Base-by-base conservation (phyloP, 495 filamentous ascomycete species). In the Penicillium salamii region DNA sequence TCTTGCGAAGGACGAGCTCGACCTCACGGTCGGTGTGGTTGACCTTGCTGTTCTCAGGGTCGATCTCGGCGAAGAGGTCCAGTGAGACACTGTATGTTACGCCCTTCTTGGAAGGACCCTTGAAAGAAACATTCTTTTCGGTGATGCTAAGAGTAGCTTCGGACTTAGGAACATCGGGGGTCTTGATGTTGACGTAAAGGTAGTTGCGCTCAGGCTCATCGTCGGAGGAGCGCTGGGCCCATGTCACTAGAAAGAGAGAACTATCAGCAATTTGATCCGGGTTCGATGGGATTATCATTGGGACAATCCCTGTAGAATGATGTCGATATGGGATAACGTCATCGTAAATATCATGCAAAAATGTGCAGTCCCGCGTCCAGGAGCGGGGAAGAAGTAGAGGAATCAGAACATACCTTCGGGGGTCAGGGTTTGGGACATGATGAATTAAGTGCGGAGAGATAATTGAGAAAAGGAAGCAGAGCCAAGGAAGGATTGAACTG, bases 181-280 rank as follows among this genome's bases (percentile, higher is more conserved):
- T 87, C 59, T 82, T 81, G 75, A 98, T 86, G 65, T 88, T 95
- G 43, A 97, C 83, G 76, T 88, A 93, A 77, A 97, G 76, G 76
- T 88, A 85, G 75, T 97, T 97, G 73, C 90, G 92, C 65, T 84
- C 81, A 31, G 84, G 63, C 17, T 97, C 95, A 52, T 76, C 72
- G 50, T 64, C 74, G 67, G 85, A 91, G 36, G 93, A 97, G 77
- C 93, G 92, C 76, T 98, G 93, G 24, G 93, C 92, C 93, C 93
- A 98, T 74, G 88, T 85, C 58, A 97, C 93, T 98, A 61, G 41
- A 38, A 33, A 32, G 32, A 28, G 41, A 43, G 13, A 28, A 8
- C 46, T 7, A 49, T 70, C 39, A 71, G 65, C 55, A 19, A 17
- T 8, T 40, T 18, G 13, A 39, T 21, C 19, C 18, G n/a, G 3